A percentile compares a stretch with the other conserved stretches of the same genome.
phyloP scores from a whole-genome alignment of 306 rosid genomes.

The Vicia sativa region DNA sequence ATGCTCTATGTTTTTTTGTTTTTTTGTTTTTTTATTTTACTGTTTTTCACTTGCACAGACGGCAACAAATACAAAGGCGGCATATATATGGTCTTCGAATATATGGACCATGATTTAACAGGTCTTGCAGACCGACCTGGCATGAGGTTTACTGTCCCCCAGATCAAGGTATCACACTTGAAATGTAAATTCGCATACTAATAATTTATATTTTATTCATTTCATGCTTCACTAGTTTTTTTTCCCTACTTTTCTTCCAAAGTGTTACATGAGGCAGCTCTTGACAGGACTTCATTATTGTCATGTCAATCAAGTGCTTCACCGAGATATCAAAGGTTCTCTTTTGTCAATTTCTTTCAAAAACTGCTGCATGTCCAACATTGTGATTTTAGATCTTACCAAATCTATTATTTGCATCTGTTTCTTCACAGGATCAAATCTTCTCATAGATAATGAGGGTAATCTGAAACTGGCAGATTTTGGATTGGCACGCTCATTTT shows the following conservation, averaged over 20 bases:
- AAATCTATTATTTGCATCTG: constrained; percentile 8
- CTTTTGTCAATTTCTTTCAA: constrained; percentile 11
- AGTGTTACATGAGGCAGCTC: constrained; percentile 81
- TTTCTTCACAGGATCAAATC: constrained; percentile 68
- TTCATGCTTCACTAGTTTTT: constrained; percentile 16
- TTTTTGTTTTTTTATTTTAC: no score
- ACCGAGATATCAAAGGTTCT: constrained; percentile 78
- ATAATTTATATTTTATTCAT: constrained; percentile 4
- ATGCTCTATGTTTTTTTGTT: no score
- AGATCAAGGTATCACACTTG: constrained; percentile 55
- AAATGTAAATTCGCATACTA: neutral
- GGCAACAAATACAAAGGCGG: constrained; percentile 51
- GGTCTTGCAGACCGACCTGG: constrained; percentile 81
- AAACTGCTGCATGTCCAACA: constrained; percentile 16
- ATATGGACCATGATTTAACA: constrained; percentile 84
- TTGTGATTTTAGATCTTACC: neutral
- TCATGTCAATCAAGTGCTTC: constrained; percentile 71
- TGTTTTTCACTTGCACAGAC: constrained; percentile 40
- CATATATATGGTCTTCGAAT: constrained; percentile 77
- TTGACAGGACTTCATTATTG: constrained; percentile 75
- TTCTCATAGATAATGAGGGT: constrained; percentile 81
- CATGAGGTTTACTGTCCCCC: constrained; percentile 76
- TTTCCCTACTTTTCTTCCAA: constrained; percentile 17
- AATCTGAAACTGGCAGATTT: constrained; percentile 73
- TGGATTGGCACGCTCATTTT: constrained; percentile 68